Base-by-base conservation (phyloP, 805 yeast species). In the Cyberlindnera suaveolens region DNA sequence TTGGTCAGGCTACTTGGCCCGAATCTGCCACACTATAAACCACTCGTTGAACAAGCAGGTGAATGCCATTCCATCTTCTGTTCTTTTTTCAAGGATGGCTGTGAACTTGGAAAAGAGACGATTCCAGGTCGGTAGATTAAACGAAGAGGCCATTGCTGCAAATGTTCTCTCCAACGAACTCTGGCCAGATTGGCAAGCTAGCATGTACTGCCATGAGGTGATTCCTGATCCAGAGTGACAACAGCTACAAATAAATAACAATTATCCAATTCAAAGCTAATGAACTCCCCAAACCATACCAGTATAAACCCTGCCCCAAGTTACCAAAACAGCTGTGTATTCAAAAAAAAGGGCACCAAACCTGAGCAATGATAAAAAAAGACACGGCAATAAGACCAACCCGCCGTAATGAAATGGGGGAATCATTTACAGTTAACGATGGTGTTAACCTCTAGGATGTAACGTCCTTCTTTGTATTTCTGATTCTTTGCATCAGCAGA, bases 391-490 rank as follows among this genome's bases (percentile, higher is more conserved):
- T 9, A 23, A 23, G 27, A 23, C 27, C 11, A 23, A 10, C 11
- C 27, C 10, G 27, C 27, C 27, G 27, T 23, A 5, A 23, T 23
- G 27, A 23, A 9, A 23, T 10, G 2, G 11, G 13, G 27, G 27
- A 23, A 10, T 43, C 44, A 49, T 29, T 40, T 46, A 40, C 52
- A 49, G 26, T 33, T 66, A 56, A 31, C 73, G 62, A 31, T 64
- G 58, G 51, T 65, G 70, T 15, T 62, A 53, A 61, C 59, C 45
- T 52, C 57, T 16, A 80, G 61, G 31, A 80, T 75, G 51, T 62
- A 80, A 53, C 74, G 72, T 13, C 83, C 83, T 52, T 77, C 84
- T 54, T 81, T 81, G 58, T 74, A 78, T 48, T 70, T 64, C 63
- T 78, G 80, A 32, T 65, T 58, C 35, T 57, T 57, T 30, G 64